Percentiles rank a stretch among this genome's conserved stretches.
Evolutionary conservation across 306 rosid genomes (phyloP).

Genomic region (Vachellia collinsii): DNA sequence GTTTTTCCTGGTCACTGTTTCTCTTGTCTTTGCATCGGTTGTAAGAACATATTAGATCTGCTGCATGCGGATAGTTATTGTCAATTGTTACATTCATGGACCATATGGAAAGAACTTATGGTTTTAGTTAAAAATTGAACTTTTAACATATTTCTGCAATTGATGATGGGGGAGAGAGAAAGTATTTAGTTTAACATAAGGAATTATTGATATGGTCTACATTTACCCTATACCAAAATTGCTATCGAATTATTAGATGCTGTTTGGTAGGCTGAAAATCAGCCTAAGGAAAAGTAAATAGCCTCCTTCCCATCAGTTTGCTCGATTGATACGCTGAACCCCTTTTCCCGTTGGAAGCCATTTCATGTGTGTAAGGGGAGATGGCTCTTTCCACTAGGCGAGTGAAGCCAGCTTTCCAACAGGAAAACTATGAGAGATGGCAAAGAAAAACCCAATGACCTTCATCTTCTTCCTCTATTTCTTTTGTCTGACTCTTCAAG

Average conservation of each 20-base stretch:
- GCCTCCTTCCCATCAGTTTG: too few species aligned
- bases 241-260: background rate
- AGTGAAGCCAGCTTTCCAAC: too few species aligned
- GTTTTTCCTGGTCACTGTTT: background rate
- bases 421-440: too few species aligned
- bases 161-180: background rate
- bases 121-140: background rate
- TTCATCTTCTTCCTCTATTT: too few species aligned
- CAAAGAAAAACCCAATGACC: too few species aligned
- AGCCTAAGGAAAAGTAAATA: too few species aligned
- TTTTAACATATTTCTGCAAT: background rate
- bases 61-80: background rate
- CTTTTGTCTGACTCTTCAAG: too few species aligned
- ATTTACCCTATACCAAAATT: background rate
- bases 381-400: too few species aligned
- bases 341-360: too few species aligned
- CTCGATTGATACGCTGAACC: too few species aligned
- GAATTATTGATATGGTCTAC: background rate
- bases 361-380: too few species aligned
- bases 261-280: too few species aligned
- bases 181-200: background rate
- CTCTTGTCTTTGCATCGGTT: background rate
- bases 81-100: slow-evolving; percentile 6
- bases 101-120: background rate
- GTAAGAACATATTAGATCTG: slow-evolving; percentile 26